phyloP scores from a whole-genome alignment of 2,329 filamentous ascomycete species.

The Neonectria hederae region DNA sequence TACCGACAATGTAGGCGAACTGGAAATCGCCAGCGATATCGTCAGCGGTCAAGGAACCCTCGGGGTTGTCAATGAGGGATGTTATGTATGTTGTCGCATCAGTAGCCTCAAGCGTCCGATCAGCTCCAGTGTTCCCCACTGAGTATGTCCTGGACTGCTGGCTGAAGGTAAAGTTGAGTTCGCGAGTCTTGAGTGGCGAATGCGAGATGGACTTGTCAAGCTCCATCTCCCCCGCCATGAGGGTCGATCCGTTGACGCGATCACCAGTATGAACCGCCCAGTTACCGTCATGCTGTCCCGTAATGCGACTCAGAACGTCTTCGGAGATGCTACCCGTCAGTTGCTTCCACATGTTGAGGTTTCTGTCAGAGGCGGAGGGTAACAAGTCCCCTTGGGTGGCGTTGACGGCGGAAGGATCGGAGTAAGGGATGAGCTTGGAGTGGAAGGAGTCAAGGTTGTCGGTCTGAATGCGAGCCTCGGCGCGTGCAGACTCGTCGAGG shows the following conservation, averaged over 20 bases:
- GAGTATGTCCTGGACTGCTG: slow-evolving; percentile 55
- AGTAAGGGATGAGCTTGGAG: slow-evolving; percentile 57
- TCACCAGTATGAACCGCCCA: slow-evolving; percentile 67
- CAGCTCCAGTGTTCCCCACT: slow-evolving; percentile 47
- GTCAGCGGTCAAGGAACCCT: slow-evolving; percentile 42
- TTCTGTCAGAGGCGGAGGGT: slow-evolving; percentile 33
- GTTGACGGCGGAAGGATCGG: slow-evolving; percentile 46
- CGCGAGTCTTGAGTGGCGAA: slow-evolving; percentile 46
- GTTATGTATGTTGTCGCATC: slow-evolving; percentile 61
- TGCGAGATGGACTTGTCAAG: slow-evolving; percentile 52
- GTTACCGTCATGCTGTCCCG: slow-evolving; percentile 50
- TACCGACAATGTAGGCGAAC: slow-evolving; percentile 66
- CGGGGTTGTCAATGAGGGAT: slow-evolving; percentile 48
- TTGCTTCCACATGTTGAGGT: slow-evolving; percentile 59
- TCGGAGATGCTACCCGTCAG: slow-evolving; percentile 61
- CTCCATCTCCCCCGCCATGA: slow-evolving; percentile 50
- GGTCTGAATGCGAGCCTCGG: slow-evolving; percentile 58
- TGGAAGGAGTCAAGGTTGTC: slow-evolving; percentile 52
- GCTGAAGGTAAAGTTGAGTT: slow-evolving; percentile 60
- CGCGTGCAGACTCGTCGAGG: slow-evolving; percentile 57
- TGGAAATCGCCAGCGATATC: slow-evolving; percentile 69
- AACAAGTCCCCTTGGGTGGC: slow-evolving; percentile 28
- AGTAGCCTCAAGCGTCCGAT: slow-evolving; percentile 55
- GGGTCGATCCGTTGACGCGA: slow-evolving; percentile 55
- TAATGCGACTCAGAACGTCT: slow-evolving; percentile 57